Base-by-base conservation (phyloP, 257 asterid genomes). In the Cordia subcordata region DNA sequence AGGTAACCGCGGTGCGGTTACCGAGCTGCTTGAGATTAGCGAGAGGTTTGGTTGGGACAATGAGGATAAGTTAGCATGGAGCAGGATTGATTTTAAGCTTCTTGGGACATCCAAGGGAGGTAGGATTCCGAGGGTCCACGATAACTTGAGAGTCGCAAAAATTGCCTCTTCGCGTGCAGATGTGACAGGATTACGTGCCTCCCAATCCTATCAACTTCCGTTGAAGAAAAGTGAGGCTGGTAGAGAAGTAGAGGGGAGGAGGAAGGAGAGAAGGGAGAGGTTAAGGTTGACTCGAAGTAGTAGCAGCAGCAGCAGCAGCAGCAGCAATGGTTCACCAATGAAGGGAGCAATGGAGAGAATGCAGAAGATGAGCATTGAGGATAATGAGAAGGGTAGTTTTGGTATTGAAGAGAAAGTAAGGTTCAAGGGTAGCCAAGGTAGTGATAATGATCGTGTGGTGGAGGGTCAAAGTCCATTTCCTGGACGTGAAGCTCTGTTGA, bases 41-140 rank as follows among this genome's bases (percentile, higher is more conserved):
- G 82, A 72, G 68, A 74, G 85, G 17, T 84, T 86, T 47, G 90
- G 90, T 46, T 86, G 95, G 97, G 95, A 86, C 57, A 79, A 82
- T 47, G 82, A 75, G 5, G 94, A 90, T 67, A 79, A 82, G 81
- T 19, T 18, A 16, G 92, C 83, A 37, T 90, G 97, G 97, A 74
- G 87, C 20, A 72, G 57, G 80, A 58, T 86, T 39, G 86, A 89
- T 76, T 89, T 82, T 21, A 79, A 72, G 44, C 49, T 89, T 63
- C 77, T 89, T 38, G 97, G 97, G 0, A 86, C 94, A 12, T 83
- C 96, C 8, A 77, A 73, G 50, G 89, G 96, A 3, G 88, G 83
- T 15, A 66, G 96, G 23, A 87, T 90, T 40, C 97, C 97, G 4
- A 84, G 97, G 18, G 44, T 55, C 11, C 53, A 40, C 35, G 55